These are phyloP conservation scores for Jamesozyma piceae DNA, from an alignment of 805 yeast genomes.

Conservation along the genomic window DNA sequence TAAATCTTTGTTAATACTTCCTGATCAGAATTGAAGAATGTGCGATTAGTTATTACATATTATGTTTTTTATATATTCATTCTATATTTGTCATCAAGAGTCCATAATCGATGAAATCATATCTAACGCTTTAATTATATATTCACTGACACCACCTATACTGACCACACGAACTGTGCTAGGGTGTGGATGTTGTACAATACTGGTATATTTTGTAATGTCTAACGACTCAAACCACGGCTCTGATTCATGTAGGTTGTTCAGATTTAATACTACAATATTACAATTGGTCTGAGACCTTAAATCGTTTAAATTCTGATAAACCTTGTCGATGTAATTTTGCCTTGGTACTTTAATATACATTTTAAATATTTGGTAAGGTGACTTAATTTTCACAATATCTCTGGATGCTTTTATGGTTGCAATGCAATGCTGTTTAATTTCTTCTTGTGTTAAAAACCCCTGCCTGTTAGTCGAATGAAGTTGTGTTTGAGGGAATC, in stretches of 20 bases:
- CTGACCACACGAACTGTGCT: slow-evolving; percentile 25
- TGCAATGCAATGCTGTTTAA: slow-evolving; percentile 25
- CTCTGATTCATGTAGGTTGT: slow-evolving; percentile 28
- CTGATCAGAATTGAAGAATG: too few relatives aligned
- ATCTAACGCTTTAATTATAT: slow-evolving; percentile 22
- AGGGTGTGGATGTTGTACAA: slow-evolving; percentile 24
- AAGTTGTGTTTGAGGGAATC: not conserved
- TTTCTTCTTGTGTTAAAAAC: slow-evolving; percentile 24
- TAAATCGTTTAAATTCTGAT: slow-evolving; percentile 24
- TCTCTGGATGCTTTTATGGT: slow-evolving; percentile 23
- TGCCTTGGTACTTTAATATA: slow-evolving; percentile 29
- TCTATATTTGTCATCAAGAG: not conserved
- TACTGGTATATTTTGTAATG: slow-evolving; percentile 15
- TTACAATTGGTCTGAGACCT: slow-evolving; percentile 29
- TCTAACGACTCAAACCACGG: slow-evolving; percentile 25
- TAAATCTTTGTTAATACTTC: too few relatives aligned
- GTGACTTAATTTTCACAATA: slow-evolving; percentile 18
- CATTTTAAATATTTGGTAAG: slow-evolving; percentile 27
- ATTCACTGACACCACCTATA: slow-evolving; percentile 29
- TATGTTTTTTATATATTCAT: too few relatives aligned
- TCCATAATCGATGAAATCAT: slow-evolving; percentile 13
- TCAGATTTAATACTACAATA: slow-evolving; percentile 26
- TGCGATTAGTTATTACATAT: too few relatives aligned
- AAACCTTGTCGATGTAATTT: slow-evolving; percentile 20
- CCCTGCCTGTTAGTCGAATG: slow-evolving; percentile 5